Conservation (phyloP, 768 basidiomycete genomes). For the Russula brevipes region DNA sequence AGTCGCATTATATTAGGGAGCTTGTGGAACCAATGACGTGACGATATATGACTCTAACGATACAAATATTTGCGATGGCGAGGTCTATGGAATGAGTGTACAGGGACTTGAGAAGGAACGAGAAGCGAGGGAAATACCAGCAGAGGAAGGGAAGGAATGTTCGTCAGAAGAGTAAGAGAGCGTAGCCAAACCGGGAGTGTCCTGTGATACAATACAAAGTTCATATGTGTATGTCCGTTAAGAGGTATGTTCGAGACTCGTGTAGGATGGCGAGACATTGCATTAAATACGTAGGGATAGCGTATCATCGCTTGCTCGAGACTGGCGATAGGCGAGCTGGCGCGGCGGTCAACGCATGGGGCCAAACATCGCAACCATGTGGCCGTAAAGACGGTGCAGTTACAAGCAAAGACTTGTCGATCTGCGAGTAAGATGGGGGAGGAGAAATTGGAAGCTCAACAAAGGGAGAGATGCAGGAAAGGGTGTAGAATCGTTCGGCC, state of each 20-base stretch:
- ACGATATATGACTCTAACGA: background rate
- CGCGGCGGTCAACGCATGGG: background rate
- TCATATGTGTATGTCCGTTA: background rate
- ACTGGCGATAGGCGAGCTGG: background rate
- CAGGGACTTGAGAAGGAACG: background rate
- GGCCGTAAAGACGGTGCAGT: background rate
- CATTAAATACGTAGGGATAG: background rate
- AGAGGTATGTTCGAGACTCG: background rate
- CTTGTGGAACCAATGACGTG: background rate
- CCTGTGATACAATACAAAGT: background rate
- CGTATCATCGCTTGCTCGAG: background rate
- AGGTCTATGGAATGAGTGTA: background rate
- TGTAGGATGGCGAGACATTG: background rate
- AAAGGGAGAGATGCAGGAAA: background rate
- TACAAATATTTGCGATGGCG: constrained; percentile 5
- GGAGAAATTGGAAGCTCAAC: constrained; percentile 2
- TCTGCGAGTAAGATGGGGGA: constrained; percentile 18
- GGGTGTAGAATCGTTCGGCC: background rate
- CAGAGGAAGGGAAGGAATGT: background rate
- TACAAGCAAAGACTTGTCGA: constrained; percentile 8
- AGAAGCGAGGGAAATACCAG: background rate
- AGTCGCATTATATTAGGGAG: background rate
- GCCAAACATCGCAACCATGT: background rate
- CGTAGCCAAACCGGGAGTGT: background rate
- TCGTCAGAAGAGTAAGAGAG: background rate